Percentiles rank a stretch among this genome's conserved stretches.
Conservation (phyloP, 805 yeast genomes). For the Lipomyces yamanashiensis region DNA sequence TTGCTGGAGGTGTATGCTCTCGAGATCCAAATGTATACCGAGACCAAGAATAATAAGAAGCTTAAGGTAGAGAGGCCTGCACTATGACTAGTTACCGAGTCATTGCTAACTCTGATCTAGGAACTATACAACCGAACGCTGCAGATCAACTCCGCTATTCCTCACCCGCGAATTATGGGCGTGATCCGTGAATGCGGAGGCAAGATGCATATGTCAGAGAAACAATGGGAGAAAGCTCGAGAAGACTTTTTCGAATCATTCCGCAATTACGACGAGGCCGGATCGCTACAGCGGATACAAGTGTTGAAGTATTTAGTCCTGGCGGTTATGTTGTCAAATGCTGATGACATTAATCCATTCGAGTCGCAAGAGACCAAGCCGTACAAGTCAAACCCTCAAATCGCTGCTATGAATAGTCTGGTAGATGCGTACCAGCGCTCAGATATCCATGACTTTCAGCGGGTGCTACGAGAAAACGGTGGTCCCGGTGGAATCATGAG, state of each 20-base stretch:
- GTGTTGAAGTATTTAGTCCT: slow-evolving; percentile 66
- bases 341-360: slow-evolving; percentile 68
- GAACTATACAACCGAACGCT: slow-evolving; percentile 56
- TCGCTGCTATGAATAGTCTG: slow-evolving; percentile 42
- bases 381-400: slow-evolving; percentile 47
- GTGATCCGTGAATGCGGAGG: slow-evolving; percentile 80
- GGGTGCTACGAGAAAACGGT: slow-evolving; percentile 28
- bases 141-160: slow-evolving; percentile 63
- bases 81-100: background rate
- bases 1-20: slow-evolving; percentile 68
- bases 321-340: slow-evolving; percentile 59
- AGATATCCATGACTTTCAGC: slow-evolving; percentile 38
- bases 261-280: slow-evolving; percentile 67
- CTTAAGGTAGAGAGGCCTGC: slow-evolving; percentile 41
- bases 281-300: slow-evolving; percentile 61
- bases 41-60: slow-evolving; percentile 46
- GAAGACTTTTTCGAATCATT: slow-evolving; percentile 60
- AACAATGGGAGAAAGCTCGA: slow-evolving; percentile 62
- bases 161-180: slow-evolving; percentile 77
- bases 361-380: slow-evolving; percentile 73
- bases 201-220: slow-evolving; percentile 62
- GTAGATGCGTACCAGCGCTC: slow-evolving; percentile 46
- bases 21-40: slow-evolving; percentile 61
- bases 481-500: slow-evolving; percentile 36
- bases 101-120: slow-evolving; percentile 36